phyloP scores from a whole-genome alignment of 1,284 basidiomycete species.

The Cryptococcus sp. region DNA sequence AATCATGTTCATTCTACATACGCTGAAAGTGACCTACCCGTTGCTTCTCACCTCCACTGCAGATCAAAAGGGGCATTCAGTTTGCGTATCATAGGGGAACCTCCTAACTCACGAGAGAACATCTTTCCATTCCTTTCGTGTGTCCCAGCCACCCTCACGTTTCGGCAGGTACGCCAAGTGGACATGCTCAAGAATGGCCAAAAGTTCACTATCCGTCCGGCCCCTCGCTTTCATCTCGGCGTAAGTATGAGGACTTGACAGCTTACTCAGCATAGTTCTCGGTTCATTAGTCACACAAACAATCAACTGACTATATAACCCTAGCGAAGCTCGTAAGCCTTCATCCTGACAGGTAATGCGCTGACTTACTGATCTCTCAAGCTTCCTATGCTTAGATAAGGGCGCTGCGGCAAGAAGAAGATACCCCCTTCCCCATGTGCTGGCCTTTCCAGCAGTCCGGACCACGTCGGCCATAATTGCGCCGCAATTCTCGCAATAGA shows the following conservation, averaged over 20 bases:
- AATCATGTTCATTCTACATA: background rate
- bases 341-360: background rate
- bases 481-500: slow-evolving; percentile 87
- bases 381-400: slow-evolving; percentile 85
- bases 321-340: slow-evolving; percentile 20
- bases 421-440: slow-evolving; percentile 60
- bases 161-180: slow-evolving; percentile 83
- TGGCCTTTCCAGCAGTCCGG: slow-evolving; percentile 55
- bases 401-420: slow-evolving; percentile 88
- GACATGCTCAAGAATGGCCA: slow-evolving; percentile 73
- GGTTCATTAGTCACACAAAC: too few species aligned
- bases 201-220: slow-evolving; percentile 68
- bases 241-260: slow-evolving; percentile 78
- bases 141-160: slow-evolving; percentile 85
- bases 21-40: slow-evolving; percentile 57
- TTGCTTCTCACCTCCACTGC: slow-evolving; percentile 93
- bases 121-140: slow-evolving; percentile 94
- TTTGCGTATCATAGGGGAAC: slow-evolving; percentile 14
- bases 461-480: slow-evolving; percentile 74
- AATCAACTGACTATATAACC: slow-evolving; percentile 47
- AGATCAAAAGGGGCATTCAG: background rate
- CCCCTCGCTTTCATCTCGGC: slow-evolving; percentile 68
- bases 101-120: slow-evolving; percentile 59
- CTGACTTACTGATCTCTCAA: slow-evolving; percentile 75
- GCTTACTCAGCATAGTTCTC: too few species aligned